Evolutionary conservation across 257 asterid genomes (phyloP).

Genomic region (Capsicum pubescens): DNA sequence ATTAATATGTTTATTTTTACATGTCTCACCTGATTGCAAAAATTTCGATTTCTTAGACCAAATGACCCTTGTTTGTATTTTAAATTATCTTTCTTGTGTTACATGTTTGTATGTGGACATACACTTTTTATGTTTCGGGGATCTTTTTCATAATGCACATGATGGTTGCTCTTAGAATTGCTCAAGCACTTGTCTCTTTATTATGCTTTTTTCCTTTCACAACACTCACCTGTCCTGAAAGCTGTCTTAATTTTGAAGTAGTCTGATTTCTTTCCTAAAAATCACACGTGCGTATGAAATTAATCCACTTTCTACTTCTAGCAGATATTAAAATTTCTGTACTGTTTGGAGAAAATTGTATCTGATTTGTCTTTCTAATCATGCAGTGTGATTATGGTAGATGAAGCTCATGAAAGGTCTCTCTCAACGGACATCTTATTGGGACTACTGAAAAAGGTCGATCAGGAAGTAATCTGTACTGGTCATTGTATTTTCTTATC

Average conservation of each 20-base stretch:
- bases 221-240: neutral
- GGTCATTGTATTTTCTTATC: neutral
- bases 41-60: neutral
- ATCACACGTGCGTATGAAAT: neutral
- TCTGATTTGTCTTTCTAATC: slow-evolving; percentile 3
- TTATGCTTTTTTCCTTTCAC: neutral
- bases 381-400: slow-evolving; percentile 92
- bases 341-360: neutral
- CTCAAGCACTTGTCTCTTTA: neutral
- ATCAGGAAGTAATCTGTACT: neutral
- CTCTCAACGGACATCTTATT: slow-evolving; percentile 90
- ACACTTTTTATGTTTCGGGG: neutral
- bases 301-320: slow-evolving; percentile 6
- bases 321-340: neutral
- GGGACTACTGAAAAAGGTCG: slow-evolving; percentile 96
- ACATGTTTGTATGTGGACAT: neutral
- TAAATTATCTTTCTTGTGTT: neutral
- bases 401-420: slow-evolving; percentile 98
- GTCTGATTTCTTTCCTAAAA: neutral
- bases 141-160: neutral
- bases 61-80: neutral
- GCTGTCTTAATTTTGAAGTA: neutral
- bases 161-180: neutral
- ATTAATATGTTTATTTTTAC: neutral
- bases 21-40: neutral